Percentiles rank a stretch among this genome's conserved stretches.
phyloP scores from a whole-genome alignment of 2,329 filamentous ascomycete genomes.

The Pezicula rhizophila region DNA sequence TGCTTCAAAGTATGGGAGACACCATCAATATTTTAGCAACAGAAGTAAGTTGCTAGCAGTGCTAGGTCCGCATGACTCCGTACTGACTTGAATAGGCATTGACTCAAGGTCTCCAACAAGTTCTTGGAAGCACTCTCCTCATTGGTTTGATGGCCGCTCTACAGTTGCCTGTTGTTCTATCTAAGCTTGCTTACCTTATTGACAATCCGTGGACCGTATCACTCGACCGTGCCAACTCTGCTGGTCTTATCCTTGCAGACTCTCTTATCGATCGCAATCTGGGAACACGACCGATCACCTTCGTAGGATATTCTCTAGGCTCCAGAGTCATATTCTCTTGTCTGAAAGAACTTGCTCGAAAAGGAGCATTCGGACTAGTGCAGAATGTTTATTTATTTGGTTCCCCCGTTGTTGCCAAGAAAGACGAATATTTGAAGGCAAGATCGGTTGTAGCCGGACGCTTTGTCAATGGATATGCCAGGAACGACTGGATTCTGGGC shows the following conservation, averaged over 20 bases:
- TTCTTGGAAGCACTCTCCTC: conserved; percentile 84
- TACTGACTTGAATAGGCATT: conserved; percentile 60
- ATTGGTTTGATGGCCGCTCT: conserved; percentile 87
- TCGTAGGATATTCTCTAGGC: conserved; percentile 92
- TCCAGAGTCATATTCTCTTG: conserved; percentile 90
- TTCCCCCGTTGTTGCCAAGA: conserved; percentile 83
- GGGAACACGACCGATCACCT: conserved; percentile 82
- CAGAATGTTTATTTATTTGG: conserved; percentile 97
- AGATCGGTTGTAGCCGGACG: conserved; percentile 83
- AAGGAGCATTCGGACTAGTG: conserved; percentile 77
- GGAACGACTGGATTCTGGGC: conserved; percentile 93
- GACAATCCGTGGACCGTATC: conserved; percentile 99
- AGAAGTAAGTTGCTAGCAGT: conserved; percentile 56
- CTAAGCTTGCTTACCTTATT: conserved; percentile 91
- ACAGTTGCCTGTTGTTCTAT: conserved; percentile 84
- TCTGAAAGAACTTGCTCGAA: conserved; percentile 76
- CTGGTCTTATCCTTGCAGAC: conserved; percentile 88
- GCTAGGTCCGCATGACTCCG: neutral
- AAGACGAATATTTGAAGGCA: conserved; percentile 78
- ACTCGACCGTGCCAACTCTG: conserved; percentile 78
- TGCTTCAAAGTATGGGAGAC: conserved; percentile 95
- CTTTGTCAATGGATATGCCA: conserved; percentile 90
- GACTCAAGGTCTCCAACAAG: conserved; percentile 92
- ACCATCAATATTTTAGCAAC: conserved; percentile 98
- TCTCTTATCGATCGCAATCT: conserved; percentile 88